Evolutionary conservation across 2,329 filamentous ascomycete genomes (phyloP), one percentile per base, ranked within the genome.

Genomic region (Colletotrichum chlorophyti): DNA sequence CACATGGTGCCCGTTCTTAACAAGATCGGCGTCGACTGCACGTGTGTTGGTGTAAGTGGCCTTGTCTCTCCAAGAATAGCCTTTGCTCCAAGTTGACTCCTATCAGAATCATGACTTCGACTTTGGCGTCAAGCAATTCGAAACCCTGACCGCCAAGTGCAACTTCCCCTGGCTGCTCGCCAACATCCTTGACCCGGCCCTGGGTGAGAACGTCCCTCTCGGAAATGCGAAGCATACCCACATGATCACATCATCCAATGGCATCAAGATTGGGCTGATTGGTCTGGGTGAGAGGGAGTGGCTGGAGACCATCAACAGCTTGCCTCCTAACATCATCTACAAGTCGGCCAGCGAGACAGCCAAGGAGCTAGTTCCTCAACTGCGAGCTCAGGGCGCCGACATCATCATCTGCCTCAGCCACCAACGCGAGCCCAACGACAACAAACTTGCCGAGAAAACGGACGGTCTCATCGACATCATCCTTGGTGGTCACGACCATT

Each of bases 1-100:
- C 93, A 97, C 73, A 97, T 97, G 93, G 87, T 96, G 9, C 89
- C 91, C 1, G 82, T 95, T 9, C 75, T 97, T 41, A 96, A 97
- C 71, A 79, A 82, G 21, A 85, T 93, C 64, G 86, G 88, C 4
- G 95, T 91, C 1, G 83, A 91, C 69, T 90, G 88, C 38, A 89
- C 92, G n/a, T 93, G 91, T 70, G 81, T 96, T 46, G 92, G 92
- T 59, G 89, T 92, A 79, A 69, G 86, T 81, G 62, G 62, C 29
- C 46, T 54, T 31, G 17, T 8, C 27, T 17, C 29, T 32, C 5
- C 31, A 11, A 21, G 2, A 53, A 60, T 64, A 23, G 62, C 53
- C 27, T 12, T 41, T 55, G 59, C 50, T 62, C n/a, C 57, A 24
- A 19, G 24, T 32, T 52, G 27, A 64, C 58, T 35, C 11, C 21